Evolutionary conservation across 2,329 filamentous ascomycete species (phyloP).

Genomic region (Colletotrichum gigasporum): DNA sequence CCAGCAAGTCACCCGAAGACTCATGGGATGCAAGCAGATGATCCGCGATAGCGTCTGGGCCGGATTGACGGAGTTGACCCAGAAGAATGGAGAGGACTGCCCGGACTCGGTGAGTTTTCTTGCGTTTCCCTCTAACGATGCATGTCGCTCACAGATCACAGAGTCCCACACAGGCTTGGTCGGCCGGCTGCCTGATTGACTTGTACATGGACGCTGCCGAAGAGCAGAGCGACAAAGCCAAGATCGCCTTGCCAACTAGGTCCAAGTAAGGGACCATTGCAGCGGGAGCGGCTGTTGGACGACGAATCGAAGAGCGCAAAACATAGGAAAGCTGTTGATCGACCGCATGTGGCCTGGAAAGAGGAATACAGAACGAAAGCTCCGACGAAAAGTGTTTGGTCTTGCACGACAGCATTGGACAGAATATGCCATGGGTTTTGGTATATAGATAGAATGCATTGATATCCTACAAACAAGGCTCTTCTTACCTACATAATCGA

Average conservation of each 20-base stretch:
- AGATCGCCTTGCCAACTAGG: slow-evolving; percentile 36
- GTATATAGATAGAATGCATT: slow-evolving; percentile 29
- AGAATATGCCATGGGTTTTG: not conserved
- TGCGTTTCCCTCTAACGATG: not conserved
- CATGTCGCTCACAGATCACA: slow-evolving; percentile 45
- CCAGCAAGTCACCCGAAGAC: slow-evolving; percentile 88
- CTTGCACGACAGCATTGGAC: not conserved
- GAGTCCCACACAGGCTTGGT: slow-evolving; percentile 97
- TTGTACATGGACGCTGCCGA: slow-evolving; percentile 89
- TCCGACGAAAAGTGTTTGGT: slow-evolving; percentile 5
- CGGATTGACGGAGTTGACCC: slow-evolving; percentile 90
- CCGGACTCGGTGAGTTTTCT: slow-evolving; percentile 79
- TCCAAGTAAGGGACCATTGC: slow-evolving; percentile 26
- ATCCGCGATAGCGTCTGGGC: slow-evolving; percentile 87
- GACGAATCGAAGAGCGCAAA: no score
- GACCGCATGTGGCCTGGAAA: no score
- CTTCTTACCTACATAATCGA: no score
- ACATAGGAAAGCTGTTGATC: no score
- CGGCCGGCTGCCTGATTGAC: slow-evolving; percentile 92
- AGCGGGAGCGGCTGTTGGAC: not conserved
- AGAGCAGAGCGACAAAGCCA: slow-evolving; percentile 48
- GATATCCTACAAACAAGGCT: slow-evolving; percentile 3
- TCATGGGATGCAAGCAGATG: slow-evolving; percentile 85
- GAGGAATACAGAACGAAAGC: no score
- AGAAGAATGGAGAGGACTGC: slow-evolving; percentile 86